phyloP scores from a whole-genome alignment of 1,284 basidiomycete genomes.

The Microbotryum violaceum region DNA sequence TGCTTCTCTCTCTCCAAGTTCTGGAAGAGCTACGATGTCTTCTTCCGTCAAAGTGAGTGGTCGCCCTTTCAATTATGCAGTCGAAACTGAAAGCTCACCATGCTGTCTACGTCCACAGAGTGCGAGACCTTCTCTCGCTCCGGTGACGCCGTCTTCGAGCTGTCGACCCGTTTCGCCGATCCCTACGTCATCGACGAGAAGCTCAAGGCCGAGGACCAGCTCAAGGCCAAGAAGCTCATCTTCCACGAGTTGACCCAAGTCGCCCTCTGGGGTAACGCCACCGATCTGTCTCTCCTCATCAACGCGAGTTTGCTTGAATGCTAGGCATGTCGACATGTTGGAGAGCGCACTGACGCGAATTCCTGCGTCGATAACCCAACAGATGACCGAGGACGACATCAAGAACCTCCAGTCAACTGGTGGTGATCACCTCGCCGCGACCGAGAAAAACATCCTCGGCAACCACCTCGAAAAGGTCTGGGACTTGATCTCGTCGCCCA shows the following conservation, averaged over 20 bases:
- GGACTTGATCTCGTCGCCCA: conserved; percentile 54
- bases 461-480: conserved; percentile 74
- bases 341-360: no score
- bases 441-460: conserved; percentile 87
- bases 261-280: conserved; percentile 80
- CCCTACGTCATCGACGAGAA: conserved; percentile 60
- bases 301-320: conserved; percentile 46
- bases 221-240: conserved; percentile 75
- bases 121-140: conserved; percentile 96
- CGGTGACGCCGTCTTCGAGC: conserved; percentile 83
- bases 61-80: not conserved
- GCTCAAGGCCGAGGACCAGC: conserved; percentile 51
- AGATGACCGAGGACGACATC: conserved; percentile 96
- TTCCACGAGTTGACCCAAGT: conserved; percentile 96
- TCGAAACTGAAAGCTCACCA: conserved; percentile 20
- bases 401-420: conserved; percentile 95
- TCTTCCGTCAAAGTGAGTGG: conserved; percentile 71
- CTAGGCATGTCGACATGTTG: not conserved
- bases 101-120: conserved; percentile 38
- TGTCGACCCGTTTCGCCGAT: conserved; percentile 85
- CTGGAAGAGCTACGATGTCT: conserved; percentile 77
- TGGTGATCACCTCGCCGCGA: conserved; percentile 86
- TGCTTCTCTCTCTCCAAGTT: conserved; percentile 89
- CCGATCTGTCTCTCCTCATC: conserved; percentile 88
- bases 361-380: not conserved